phyloP scores from a whole-genome alignment of 2,329 filamentous ascomycete genomes.

The Magnaporthales sp. region DNA sequence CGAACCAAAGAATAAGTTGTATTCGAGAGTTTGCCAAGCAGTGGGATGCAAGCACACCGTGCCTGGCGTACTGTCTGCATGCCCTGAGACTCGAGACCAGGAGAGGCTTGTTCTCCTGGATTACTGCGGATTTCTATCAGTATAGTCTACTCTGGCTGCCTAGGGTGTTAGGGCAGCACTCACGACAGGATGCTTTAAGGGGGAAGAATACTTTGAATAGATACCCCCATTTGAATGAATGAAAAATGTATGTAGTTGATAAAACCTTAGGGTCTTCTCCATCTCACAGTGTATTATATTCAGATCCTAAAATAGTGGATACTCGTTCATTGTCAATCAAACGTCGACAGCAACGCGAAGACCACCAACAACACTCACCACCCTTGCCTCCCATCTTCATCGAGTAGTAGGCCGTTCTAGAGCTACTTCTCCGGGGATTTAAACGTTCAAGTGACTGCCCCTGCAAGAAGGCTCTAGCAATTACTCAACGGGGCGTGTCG shows the following conservation, averaged over 20 bases:
- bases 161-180: no score
- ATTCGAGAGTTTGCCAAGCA: not conserved
- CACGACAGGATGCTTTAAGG: not conserved
- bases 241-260: not conserved
- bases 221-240: no score
- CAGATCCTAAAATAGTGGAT: not conserved
- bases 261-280: not conserved
- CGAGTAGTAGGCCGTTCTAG: not conserved
- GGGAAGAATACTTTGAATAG: not conserved
- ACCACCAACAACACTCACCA: not conserved
- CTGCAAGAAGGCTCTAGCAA: not conserved
- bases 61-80: not conserved
- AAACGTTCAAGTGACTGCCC: not conserved
- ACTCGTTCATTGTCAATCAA: not conserved
- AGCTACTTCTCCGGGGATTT: not conserved
- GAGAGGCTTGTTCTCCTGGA: not conserved
- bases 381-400: not conserved
- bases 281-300: not conserved
- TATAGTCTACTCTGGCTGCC: no score
- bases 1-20: not conserved
- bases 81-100: not conserved
- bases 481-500: not conserved
- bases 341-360: no score
- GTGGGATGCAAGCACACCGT: not conserved
- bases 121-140: no score